phyloP scores from a whole-genome alignment of 75 land plant species.

The Ceratopteris richardii region DNA sequence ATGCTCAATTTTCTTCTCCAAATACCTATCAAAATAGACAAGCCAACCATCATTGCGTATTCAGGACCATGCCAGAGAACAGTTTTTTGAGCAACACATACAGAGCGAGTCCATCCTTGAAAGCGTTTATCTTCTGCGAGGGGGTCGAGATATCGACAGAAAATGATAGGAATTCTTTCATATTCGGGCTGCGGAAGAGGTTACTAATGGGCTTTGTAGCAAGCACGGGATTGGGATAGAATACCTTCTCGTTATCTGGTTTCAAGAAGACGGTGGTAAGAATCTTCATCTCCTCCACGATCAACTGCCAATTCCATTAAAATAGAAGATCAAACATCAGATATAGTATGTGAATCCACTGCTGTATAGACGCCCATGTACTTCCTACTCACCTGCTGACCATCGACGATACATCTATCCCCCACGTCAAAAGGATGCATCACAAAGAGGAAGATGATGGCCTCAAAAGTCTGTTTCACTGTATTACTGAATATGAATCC shows the following conservation, averaged over 20 bases:
- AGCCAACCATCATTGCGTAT: background rate
- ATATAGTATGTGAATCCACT: background rate
- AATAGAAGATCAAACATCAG: background rate
- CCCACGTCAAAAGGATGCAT: too few species aligned
- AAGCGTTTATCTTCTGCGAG: constrained; percentile 29
- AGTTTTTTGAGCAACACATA: constrained; percentile 15
- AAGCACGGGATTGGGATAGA: constrained; percentile 48
- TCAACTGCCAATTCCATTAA: constrained; percentile 5
- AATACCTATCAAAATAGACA: too few species aligned
- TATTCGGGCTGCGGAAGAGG: too few species aligned
- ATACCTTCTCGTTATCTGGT: constrained; percentile 45
- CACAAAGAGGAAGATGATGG: too few species aligned
- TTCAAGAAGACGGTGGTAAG: too few species aligned
- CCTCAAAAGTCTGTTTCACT: constrained; percentile 52
- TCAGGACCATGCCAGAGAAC: background rate
- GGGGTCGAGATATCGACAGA: constrained; percentile 43
- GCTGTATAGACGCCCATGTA: constrained; percentile 49
- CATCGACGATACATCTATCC: too few species aligned
- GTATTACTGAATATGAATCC: constrained; percentile 58
- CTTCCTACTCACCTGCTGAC: too few species aligned
- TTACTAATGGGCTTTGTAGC: constrained; percentile 53
- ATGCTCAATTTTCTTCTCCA: constrained; percentile 2
- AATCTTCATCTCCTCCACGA: too few species aligned
- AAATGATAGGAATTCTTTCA: constrained; percentile 51
- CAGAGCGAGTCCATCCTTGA: constrained; percentile 46